Conservation (phyloP, 768 basidiomycete species). For the Kwoniella shandongensis region DNA sequence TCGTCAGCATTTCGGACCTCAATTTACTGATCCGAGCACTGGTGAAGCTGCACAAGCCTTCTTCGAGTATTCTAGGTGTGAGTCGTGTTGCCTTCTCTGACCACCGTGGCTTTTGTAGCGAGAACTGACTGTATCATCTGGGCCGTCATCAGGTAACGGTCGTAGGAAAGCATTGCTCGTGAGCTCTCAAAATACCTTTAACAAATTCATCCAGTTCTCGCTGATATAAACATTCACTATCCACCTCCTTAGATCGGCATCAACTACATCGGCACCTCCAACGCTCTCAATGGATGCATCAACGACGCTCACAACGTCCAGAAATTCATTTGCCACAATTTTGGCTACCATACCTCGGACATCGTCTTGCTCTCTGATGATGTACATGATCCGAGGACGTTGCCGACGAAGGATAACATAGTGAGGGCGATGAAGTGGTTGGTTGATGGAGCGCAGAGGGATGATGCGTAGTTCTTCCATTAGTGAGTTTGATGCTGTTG, state of each 20-base stretch:
- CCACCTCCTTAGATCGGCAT: slow-evolving; percentile 69
- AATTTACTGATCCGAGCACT: slow-evolving; percentile 13
- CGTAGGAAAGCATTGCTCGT: slow-evolving; percentile 85
- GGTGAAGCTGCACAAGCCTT: slow-evolving; percentile 46
- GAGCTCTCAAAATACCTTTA: slow-evolving; percentile 54
- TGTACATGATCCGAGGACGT: slow-evolving; percentile 60
- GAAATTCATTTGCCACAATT: slow-evolving; percentile 62
- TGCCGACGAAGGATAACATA: slow-evolving; percentile 82
- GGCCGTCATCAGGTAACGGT: slow-evolving; percentile 57
- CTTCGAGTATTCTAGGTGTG: slow-evolving; percentile 84
- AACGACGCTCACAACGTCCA: slow-evolving; percentile 84
- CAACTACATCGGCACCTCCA: slow-evolving; percentile 66
- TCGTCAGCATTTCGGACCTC: slow-evolving; percentile 18
- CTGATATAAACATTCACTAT: neutral
- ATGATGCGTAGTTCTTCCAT: slow-evolving; percentile 52
- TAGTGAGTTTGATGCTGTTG: slow-evolving; percentile 31
- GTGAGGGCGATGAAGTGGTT: slow-evolving; percentile 87
- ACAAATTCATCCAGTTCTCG: too few species aligned
- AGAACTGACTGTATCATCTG: neutral
- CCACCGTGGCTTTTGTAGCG: neutral
- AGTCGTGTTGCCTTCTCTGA: slow-evolving; percentile 5
- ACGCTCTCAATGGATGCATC: slow-evolving; percentile 77
- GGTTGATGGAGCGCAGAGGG: slow-evolving; percentile 70
- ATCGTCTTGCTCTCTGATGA: slow-evolving; percentile 86
- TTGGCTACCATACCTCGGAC: slow-evolving; percentile 71